Base-by-base conservation (phyloP, 345 rosid genomes). In the Pistacia integerrima region DNA sequence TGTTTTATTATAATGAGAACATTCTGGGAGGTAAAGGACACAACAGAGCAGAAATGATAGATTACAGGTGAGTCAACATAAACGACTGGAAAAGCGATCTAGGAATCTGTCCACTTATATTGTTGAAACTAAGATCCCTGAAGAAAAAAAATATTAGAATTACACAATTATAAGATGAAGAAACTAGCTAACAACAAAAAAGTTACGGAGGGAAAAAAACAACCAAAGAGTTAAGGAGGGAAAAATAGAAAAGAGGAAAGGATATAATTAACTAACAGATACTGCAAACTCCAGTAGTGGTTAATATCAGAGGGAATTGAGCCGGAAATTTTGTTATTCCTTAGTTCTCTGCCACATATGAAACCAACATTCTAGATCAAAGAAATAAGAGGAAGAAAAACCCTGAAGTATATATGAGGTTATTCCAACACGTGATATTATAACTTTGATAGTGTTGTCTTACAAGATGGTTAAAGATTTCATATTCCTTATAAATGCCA, bases 121-220 rank as follows among this genome's bases (percentile, higher is more conserved):
- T 87, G 82, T 89, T 89, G 87, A 87, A 89, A 85, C 93, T 87
- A 72, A 87, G 83, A 81, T 90, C 91, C 83, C 91, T 90, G 67
- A 2, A 73, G 78, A n/a, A 68, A n/a, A n/a, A 73, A 56, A 67
- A 10, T 17, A 55, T n/a, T 30, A 28, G 2, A 0, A 61, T 30
- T 55, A 55, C 13, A 11, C 3, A 17, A 5, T 61, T 49, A 33
- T 66, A 60, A 11, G 28, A 4, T 36, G 57, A 46, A 44, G 52
- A 48, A 48, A 48, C 52, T 48, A 9, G 52, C 52, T 4, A 63
- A 48, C 9, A 48, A n/a, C n/a, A n/a, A n/a, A n/a, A n/a, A n/a
- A n/a, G n/a, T n/a, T n/a, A n/a, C n/a, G n/a, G n/a, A n/a, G n/a
- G n/a, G n/a, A n/a, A n/a, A n/a, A n/a, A n/a, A n/a, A n/a, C n/a